Conservation (phyloP, 257 asterid species). For the Nicotiana otophora region DNA sequence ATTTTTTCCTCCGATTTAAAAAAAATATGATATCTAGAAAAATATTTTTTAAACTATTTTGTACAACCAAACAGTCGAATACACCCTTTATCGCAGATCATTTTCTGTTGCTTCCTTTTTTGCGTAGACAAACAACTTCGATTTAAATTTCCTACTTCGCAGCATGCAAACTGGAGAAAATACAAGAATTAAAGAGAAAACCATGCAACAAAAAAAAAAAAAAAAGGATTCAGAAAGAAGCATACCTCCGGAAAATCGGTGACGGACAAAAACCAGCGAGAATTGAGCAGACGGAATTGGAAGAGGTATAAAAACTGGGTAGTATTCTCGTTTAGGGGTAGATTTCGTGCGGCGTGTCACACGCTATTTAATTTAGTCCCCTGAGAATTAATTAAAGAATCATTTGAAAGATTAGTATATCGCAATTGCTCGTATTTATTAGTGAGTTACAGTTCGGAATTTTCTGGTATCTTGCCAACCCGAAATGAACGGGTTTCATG, state of each 20-base stretch:
- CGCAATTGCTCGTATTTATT: not conserved
- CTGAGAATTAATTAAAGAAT: not conserved
- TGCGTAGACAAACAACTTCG: not conserved
- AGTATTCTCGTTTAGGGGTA: too few relatives aligned
- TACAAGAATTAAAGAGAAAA: not conserved
- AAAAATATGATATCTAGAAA: too few relatives aligned
- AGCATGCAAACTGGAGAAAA: not conserved
- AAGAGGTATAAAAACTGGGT: not conserved
- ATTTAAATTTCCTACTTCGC: too few relatives aligned
- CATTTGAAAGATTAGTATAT: not conserved
- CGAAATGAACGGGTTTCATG: not conserved
- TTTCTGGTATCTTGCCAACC: not conserved
- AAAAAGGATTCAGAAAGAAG: not conserved
- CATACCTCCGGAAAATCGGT: not conserved
- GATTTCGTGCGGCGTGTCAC: not conserved
- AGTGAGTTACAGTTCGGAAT: not conserved
- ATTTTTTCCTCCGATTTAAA: too few relatives aligned
- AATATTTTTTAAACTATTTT: too few relatives aligned
- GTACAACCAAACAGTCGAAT: too few relatives aligned
- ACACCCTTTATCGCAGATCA: too few relatives aligned
- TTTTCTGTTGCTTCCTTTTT: too few relatives aligned
- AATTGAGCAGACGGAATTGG: not conserved
- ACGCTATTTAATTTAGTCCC: not conserved
- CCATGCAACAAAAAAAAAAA: not conserved
- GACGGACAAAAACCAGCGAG: not conserved